Evolutionary conservation across 2,329 filamentous ascomycete genomes (phyloP).

Genomic region (Leptographium lundbergii): DNA sequence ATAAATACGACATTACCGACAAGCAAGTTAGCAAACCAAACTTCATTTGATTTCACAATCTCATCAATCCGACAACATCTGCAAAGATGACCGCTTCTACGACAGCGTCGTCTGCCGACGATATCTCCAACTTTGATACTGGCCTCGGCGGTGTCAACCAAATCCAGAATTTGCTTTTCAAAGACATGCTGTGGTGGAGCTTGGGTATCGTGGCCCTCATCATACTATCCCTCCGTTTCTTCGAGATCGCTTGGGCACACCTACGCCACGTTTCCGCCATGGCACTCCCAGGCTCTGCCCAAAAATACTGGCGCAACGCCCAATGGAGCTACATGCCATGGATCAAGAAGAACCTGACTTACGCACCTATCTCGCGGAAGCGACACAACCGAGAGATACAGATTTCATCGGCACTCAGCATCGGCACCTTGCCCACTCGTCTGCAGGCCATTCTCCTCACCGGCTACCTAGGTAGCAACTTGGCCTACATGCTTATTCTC

Average conservation of each 20-base stretch:
- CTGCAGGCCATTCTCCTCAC: slow-evolving; percentile 46
- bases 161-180: slow-evolving; percentile 41
- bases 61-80: not conserved
- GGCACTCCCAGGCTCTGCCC: slow-evolving; percentile 35
- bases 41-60: not conserved
- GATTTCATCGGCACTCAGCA: slow-evolving; percentile 29
- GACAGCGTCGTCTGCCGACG: slow-evolving; percentile 8
- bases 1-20: not conserved
- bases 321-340: slow-evolving; percentile 49
- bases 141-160: slow-evolving; percentile 50
- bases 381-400: slow-evolving; percentile 46
- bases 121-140: slow-evolving; percentile 41
- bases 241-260: slow-evolving; percentile 41
- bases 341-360: slow-evolving; percentile 49
- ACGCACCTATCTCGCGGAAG: slow-evolving; percentile 51
- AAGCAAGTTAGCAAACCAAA: not conserved
- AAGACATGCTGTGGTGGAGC: slow-evolving; percentile 46
- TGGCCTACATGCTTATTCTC: slow-evolving; percentile 49
- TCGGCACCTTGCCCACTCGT: slow-evolving; percentile 52
- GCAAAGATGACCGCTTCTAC: not conserved
- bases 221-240: slow-evolving; percentile 39
- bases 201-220: slow-evolving; percentile 42
- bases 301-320: slow-evolving; percentile 45
- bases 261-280: slow-evolving; percentile 48
- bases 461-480: slow-evolving; percentile 46